phyloP scores from a whole-genome alignment of 163 green algal species.

The Chlamydomonas reinhardtii region DNA sequence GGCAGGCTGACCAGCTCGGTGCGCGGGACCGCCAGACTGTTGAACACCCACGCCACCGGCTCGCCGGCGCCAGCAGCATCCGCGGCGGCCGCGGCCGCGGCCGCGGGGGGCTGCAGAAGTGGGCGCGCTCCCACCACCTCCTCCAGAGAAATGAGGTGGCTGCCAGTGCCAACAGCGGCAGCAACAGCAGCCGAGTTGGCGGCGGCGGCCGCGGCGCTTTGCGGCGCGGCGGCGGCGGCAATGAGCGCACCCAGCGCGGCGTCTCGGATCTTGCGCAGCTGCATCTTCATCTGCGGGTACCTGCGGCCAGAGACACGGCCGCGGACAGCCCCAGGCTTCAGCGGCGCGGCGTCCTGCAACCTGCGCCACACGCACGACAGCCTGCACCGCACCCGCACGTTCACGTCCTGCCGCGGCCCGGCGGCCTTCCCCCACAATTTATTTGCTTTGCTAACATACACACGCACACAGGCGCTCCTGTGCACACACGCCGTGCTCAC shows the following conservation, averaged over 20 bases:
- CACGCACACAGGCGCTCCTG: too few species aligned
- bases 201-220: too few species aligned
- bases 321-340: neutral
- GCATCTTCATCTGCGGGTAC: neutral
- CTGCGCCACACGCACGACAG: neutral
- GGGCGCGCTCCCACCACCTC: neutral
- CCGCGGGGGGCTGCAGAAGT: neutral
- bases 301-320: neutral
- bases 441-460: too few species aligned
- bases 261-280: neutral
- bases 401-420: too few species aligned
- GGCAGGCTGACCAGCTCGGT: slow-evolving; percentile 45
- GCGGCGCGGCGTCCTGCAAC: neutral
- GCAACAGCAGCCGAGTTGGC: too few species aligned
- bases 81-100: neutral
- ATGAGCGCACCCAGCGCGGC: neutral
- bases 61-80: neutral
- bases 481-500: too few species aligned
- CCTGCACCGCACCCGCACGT: too few species aligned
- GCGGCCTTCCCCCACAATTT: too few species aligned
- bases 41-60: slow-evolving; percentile 39
- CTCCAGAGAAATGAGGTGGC: neutral
- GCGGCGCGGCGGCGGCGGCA: too few species aligned
- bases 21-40: slow-evolving; percentile 27
- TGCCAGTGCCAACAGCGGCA: too few species aligned